Evolutionary conservation across 1,284 basidiomycete genomes (phyloP).

Genomic region (Moesziomyces parantarcticus): DNA sequence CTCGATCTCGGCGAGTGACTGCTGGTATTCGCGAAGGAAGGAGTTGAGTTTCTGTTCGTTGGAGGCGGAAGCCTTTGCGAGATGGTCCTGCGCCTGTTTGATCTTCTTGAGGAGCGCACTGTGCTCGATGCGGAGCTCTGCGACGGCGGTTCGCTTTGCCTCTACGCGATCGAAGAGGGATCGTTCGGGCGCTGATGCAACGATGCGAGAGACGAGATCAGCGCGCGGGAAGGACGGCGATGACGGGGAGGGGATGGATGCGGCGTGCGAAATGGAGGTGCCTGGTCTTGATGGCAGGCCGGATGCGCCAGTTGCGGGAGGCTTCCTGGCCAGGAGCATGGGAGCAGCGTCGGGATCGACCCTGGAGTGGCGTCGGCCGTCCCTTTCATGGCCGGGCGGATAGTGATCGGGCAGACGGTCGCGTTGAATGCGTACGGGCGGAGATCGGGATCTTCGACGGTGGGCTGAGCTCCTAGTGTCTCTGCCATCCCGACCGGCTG

Average conservation of each 20-base stretch:
- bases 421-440: too few relatives aligned
- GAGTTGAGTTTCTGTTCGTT: slow-evolving; percentile 4
- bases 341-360: too few relatives aligned
- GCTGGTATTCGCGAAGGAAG: slow-evolving; percentile 11
- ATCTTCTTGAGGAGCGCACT: slow-evolving; percentile 14
- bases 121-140: slow-evolving; percentile 14
- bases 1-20: neutral
- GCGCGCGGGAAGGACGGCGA: neutral
- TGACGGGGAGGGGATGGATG: neutral
- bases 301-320: too few relatives aligned
- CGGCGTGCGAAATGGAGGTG: neutral
- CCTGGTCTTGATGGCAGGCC: neutral
- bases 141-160: slow-evolving; percentile 13
- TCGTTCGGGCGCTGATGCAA: slow-evolving; percentile 2
- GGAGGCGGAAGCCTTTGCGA: slow-evolving; percentile 4
- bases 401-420: too few relatives aligned
- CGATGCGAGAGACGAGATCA: slow-evolving; percentile 9
- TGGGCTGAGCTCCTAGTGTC: neutral
- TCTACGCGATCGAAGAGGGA: slow-evolving; percentile 19
- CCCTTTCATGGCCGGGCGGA: too few relatives aligned
- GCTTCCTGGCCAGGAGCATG: too few relatives aligned
- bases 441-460: too few relatives aligned
- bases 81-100: slow-evolving; percentile 5
- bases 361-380: too few relatives aligned
- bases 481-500: too few relatives aligned